These are phyloP conservation scores for Colletotrichum orchidophilum DNA, from an alignment of 2,329 filamentous ascomycete genomes.

Conservation along the genomic window DNA sequence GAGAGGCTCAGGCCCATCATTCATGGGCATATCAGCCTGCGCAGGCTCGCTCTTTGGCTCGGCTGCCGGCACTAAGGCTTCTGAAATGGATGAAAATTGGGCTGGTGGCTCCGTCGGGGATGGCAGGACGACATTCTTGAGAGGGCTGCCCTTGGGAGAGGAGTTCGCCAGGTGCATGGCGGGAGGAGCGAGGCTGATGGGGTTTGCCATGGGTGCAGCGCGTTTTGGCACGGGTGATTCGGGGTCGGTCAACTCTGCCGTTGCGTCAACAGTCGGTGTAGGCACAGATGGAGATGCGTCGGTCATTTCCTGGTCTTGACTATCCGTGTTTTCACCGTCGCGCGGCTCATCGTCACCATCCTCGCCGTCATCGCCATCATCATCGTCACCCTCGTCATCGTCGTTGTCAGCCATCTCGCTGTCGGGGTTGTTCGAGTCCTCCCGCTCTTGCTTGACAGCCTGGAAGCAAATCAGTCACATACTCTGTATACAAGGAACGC, in stretches of 20 bases:
- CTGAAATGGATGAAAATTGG: constrained; percentile 33
- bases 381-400: constrained; percentile 58
- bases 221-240: constrained; percentile 22
- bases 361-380: constrained; percentile 59
- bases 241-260: constrained; percentile 35
- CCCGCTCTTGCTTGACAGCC: constrained; percentile 55
- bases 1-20: neutral
- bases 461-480: constrained; percentile 39
- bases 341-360: constrained; percentile 56
- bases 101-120: constrained; percentile 53
- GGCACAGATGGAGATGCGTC: constrained; percentile 44
- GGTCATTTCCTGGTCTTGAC: constrained; percentile 42
- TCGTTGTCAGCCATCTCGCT: constrained; percentile 63
- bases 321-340: constrained; percentile 46
- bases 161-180: constrained; percentile 37
- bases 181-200: constrained; percentile 43
- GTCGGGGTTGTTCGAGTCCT: constrained; percentile 56
- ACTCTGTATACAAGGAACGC: neutral
- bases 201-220: constrained; percentile 38
- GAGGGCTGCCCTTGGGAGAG: constrained; percentile 56
- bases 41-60: constrained; percentile 1
- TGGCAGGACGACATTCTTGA: constrained; percentile 60
- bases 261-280: constrained; percentile 37
- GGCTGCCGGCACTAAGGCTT: constrained; percentile 12
- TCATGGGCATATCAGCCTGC: constrained; percentile 19